Conservation (phyloP, 495 filamentous ascomycete genomes). For the Physcia stellaris region DNA sequence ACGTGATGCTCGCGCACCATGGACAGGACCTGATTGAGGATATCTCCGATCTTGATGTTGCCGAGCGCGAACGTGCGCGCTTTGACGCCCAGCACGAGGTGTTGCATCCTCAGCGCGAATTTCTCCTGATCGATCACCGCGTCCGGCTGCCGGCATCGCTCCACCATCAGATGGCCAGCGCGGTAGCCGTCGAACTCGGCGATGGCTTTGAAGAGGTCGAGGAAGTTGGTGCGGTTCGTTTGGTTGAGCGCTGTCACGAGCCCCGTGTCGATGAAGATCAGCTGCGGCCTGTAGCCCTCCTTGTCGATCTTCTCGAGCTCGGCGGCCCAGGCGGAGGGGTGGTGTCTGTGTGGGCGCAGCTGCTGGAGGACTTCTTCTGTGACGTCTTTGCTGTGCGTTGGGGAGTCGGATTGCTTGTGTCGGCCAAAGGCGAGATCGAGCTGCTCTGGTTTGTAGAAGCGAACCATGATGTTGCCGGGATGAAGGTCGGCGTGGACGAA, state of each 20-base stretch:
- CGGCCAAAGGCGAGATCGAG: conserved; percentile 45
- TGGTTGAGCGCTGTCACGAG: conserved; percentile 89
- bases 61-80: conserved; percentile 81
- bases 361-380: conserved; percentile 75
- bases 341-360: conserved; percentile 55
- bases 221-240: conserved; percentile 76
- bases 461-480: conserved; percentile 98
- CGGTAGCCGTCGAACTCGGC: conserved; percentile 96
- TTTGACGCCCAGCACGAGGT: conserved; percentile 82
- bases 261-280: conserved; percentile 96
- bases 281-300: conserved; percentile 84
- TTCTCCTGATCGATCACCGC: conserved; percentile 77
- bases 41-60: conserved; percentile 92
- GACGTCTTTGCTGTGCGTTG: conserved; percentile 55
- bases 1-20: conserved; percentile 96
- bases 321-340: conserved; percentile 52
- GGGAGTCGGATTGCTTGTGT: conserved; percentile 34
- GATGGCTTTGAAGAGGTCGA: conserved; percentile 89
- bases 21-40: conserved; percentile 72
- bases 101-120: conserved; percentile 93
- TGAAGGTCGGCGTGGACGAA: conserved; percentile 98
- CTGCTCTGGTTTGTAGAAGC: conserved; percentile 78
- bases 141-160: conserved; percentile 81
- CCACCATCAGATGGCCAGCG: conserved; percentile 90
- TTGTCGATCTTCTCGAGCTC: conserved; percentile 67